phyloP scores from a whole-genome alignment of 345 rosid species.

The Acer campestre region DNA sequence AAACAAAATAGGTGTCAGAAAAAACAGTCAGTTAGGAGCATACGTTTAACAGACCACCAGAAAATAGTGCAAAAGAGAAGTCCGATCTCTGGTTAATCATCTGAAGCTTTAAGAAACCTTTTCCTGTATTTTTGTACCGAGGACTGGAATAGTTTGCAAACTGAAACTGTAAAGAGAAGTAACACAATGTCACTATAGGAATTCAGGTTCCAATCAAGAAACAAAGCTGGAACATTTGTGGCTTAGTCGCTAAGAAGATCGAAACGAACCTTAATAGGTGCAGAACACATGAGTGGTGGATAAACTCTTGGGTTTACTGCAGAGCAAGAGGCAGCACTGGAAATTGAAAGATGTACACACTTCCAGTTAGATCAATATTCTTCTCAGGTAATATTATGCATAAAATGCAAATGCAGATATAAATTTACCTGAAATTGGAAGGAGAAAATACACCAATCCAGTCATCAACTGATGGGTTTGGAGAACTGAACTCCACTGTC shows the following conservation, averaged over 20 bases:
- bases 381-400: neutral
- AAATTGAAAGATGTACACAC: conserved; percentile 16
- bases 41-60: conserved; percentile 64
- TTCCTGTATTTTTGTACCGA: conserved; percentile 48
- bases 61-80: conserved; percentile 63
- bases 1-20: neutral
- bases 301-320: conserved; percentile 40
- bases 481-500: conserved; percentile 46
- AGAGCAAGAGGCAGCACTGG: conserved; percentile 59
- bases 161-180: conserved; percentile 45
- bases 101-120: conserved; percentile 65
- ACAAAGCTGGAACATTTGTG: neutral
- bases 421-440: conserved; percentile 59
- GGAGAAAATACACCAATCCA: conserved; percentile 89
- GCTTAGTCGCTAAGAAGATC: conserved; percentile 1
- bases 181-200: neutral
- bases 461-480: conserved; percentile 61
- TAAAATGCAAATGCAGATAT: neutral
- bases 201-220: conserved; percentile 10
- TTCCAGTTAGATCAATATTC: conserved; percentile 6
- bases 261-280: conserved; percentile 67
- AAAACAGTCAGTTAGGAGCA: conserved; percentile 8
- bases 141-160: conserved; percentile 64
- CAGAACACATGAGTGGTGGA: conserved; percentile 60
- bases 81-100: conserved; percentile 80